These are phyloP conservation scores for Aspergillus ochraceus DNA, from an alignment of 2,329 filamentous ascomycete genomes.

Conservation along the genomic window DNA sequence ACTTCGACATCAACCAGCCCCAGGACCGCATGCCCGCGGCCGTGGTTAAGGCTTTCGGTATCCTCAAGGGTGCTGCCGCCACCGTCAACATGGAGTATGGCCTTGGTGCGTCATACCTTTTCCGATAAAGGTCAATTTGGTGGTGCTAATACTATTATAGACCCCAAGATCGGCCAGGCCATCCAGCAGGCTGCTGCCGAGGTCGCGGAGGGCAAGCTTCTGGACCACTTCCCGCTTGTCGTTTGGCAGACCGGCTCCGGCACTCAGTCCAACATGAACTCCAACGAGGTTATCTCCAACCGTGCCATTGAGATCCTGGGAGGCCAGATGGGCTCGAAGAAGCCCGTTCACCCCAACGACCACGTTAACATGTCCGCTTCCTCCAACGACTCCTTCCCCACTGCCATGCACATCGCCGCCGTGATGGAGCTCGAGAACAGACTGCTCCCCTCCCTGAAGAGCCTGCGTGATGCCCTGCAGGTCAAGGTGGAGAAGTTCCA, in stretches of 20 bases:
- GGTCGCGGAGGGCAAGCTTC: slow-evolving; percentile 87
- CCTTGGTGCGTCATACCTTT: slow-evolving; percentile 55
- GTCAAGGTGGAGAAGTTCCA: slow-evolving; percentile 87
- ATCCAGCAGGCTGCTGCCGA: slow-evolving; percentile 94
- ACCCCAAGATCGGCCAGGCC: slow-evolving; percentile 84
- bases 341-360: slow-evolving; percentile 98
- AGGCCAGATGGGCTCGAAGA: slow-evolving; percentile 92
- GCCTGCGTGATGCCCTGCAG: slow-evolving; percentile 79
- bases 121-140: background rate
- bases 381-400: slow-evolving; percentile 99
- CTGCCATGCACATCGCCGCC: slow-evolving; percentile 98
- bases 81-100: slow-evolving; percentile 95
- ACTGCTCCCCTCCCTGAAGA: slow-evolving; percentile 79
- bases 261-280: slow-evolving; percentile 99
- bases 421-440: slow-evolving; percentile 88
- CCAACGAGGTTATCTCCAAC: slow-evolving; percentile 99
- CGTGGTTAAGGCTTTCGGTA: slow-evolving; percentile 89
- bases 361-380: slow-evolving; percentile 99
- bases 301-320: slow-evolving; percentile 97
- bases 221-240: slow-evolving; percentile 97
- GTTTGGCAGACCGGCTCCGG: slow-evolving; percentile 99
- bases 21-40: slow-evolving; percentile 97
- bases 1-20: slow-evolving; percentile 99
- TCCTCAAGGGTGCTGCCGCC: slow-evolving; percentile 94
- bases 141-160: slow-evolving; percentile 44